Evolutionary conservation across 2,329 filamentous ascomycete genomes (phyloP).

Genomic region (Arthroderma uncinatum): DNA sequence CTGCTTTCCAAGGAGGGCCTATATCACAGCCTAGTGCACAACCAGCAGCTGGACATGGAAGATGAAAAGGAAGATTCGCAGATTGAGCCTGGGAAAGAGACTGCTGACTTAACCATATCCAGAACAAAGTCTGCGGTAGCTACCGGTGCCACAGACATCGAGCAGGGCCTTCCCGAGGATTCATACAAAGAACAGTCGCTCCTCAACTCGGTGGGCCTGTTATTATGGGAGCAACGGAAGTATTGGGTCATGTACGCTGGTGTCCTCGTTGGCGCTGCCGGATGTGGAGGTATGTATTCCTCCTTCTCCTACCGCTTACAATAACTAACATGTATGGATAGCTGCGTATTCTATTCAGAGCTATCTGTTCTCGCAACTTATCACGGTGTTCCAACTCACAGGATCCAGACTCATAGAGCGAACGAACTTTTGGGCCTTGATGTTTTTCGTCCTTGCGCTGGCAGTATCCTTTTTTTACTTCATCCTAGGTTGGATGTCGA

Average conservation of each 20-base stretch:
- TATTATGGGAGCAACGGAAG: constrained; percentile 26
- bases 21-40: constrained; percentile 56
- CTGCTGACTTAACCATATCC: background rate
- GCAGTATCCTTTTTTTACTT: constrained; percentile 37
- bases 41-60: constrained; percentile 23
- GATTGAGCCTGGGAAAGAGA: constrained; percentile 1
- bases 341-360: constrained; percentile 28
- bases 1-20: constrained; percentile 52
- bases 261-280: constrained; percentile 20
- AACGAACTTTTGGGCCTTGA: constrained; percentile 44
- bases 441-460: constrained; percentile 47
- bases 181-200: constrained; percentile 14
- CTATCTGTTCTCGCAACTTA: constrained; percentile 39
- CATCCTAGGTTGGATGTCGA: constrained; percentile 36
- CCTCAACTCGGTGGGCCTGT: constrained; percentile 16
- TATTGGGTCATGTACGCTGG: constrained; percentile 23
- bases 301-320: background rate
- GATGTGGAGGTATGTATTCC: constrained; percentile 23
- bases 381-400: constrained; percentile 38
- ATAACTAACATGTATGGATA: constrained; percentile 5
- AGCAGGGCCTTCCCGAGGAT: constrained; percentile 8
- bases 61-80: constrained; percentile 8
- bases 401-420: constrained; percentile 29
- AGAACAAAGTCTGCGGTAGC: constrained; percentile 1
- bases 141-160: background rate